phyloP scores from a whole-genome alignment of 257 asterid genomes.

The Scutellaria minor region DNA sequence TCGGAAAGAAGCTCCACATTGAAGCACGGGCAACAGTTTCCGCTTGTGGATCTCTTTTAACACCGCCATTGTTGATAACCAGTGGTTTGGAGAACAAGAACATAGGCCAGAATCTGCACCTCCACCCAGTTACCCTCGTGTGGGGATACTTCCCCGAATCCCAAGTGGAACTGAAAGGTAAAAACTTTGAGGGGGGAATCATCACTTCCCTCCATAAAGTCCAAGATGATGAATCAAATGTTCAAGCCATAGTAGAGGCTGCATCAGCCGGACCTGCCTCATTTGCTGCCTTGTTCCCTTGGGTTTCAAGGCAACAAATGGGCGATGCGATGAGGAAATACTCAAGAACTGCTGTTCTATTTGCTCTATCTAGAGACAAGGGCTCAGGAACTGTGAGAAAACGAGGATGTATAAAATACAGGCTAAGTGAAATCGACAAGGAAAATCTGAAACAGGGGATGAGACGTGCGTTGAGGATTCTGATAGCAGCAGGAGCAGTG shows the following conservation, averaged over 20 bases:
- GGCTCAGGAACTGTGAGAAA: conserved; percentile 73
- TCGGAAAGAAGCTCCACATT: conserved; percentile 51
- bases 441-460: conserved; percentile 67
- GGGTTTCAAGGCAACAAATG: conserved; percentile 70
- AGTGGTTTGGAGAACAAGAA: conserved; percentile 78
- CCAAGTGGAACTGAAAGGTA: conserved; percentile 55
- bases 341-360: conserved; percentile 63
- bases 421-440: conserved; percentile 47
- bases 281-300: conserved; percentile 61
- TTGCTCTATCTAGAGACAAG: conserved; percentile 63
- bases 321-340: conserved; percentile 66
- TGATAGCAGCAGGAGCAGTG: conserved; percentile 83
- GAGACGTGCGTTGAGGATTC: conserved; percentile 71
- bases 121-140: conserved; percentile 70
- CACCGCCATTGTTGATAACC: conserved; percentile 74
- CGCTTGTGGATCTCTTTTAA: conserved; percentile 77
- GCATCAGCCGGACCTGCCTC: conserved; percentile 70
- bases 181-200: conserved; percentile 78
- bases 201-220: conserved; percentile 76
- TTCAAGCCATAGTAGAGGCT: conserved; percentile 64
- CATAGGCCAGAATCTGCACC: conserved; percentile 84
- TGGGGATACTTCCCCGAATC: conserved; percentile 94
- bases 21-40: conserved; percentile 66
- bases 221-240: conserved; percentile 41
- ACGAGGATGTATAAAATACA: conserved; percentile 52